phyloP scores from a whole-genome alignment of 2,329 filamentous ascomycete species.

The Alternaria sp. region DNA sequence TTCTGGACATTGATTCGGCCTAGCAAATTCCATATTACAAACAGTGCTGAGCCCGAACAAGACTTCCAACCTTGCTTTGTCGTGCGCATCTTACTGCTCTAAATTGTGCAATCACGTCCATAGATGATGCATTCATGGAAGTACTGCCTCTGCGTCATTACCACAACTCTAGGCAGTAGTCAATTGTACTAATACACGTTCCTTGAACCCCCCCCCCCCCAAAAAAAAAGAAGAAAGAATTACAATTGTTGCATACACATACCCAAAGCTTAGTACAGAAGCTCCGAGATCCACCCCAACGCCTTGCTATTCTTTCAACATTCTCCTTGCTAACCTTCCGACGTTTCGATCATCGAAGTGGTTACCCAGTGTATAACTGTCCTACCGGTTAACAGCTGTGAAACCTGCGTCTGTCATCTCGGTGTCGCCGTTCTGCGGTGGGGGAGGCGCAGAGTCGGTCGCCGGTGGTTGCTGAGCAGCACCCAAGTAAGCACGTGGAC shows the following conservation, averaged over 20 bases:
- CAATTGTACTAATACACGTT: conserved; percentile 12
- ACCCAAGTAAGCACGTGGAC: conserved; percentile 42
- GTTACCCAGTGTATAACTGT: not conserved
- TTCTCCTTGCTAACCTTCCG: not conserved
- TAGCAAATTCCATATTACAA: not conserved
- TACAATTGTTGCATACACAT: not conserved
- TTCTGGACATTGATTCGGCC: not conserved
- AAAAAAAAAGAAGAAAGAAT: not conserved
- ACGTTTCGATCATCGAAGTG: not conserved
- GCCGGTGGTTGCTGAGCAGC: conserved; percentile 28
- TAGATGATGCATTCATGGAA: not conserved
- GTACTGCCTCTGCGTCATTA: not conserved
- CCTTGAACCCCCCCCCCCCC: not conserved
- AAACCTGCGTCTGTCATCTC: conserved; percentile 55
- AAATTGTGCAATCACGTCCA: not conserved
- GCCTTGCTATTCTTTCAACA: conserved; percentile 17
- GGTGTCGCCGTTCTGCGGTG: conserved; percentile 50
- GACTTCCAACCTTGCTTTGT: not conserved
- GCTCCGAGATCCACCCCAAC: conserved; percentile 6
- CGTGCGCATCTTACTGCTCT: not conserved
- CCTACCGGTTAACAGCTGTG: conserved; percentile 51
- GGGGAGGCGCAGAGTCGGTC: conserved; percentile 27
- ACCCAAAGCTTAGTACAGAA: not conserved
- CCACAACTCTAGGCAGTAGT: not conserved
- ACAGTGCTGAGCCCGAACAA: not conserved